A percentile compares a stretch with the other conserved stretches of the same genome.
Conservation (phyloP, 2,329 filamentous ascomycete species). For the Botrytis byssoidea region DNA sequence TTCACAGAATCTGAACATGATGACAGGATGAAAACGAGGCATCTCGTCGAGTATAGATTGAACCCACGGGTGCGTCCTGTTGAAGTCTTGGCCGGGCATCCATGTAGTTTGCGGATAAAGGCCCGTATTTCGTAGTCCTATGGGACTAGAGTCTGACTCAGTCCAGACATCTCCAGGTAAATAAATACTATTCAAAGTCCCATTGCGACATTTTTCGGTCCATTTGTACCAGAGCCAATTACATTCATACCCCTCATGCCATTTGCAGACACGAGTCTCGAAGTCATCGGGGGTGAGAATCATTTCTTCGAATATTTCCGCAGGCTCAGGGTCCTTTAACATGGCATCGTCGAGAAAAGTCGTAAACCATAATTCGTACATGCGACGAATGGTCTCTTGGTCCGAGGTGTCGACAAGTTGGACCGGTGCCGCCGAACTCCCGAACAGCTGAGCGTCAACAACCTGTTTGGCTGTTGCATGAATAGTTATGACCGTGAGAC, state of each 20-base stretch:
- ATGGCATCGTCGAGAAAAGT: not conserved
- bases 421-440: not conserved
- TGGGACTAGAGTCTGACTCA: no score
- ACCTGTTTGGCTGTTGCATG: not conserved
- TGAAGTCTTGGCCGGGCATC: not conserved
- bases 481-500: not conserved
- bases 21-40: not conserved
- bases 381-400: not conserved
- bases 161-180: not conserved
- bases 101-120: accelerated
- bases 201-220: not conserved
- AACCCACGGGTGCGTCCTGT: not conserved
- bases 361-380: not conserved
- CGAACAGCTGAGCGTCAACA: slow-evolving; percentile 1
- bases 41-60: not conserved
- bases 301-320: not conserved
- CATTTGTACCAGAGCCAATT: not conserved
- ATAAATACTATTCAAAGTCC: not conserved
- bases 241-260: not conserved
- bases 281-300: not conserved
- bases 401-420: not conserved
- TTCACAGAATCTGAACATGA: not conserved
- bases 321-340: not conserved
- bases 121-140: no score
- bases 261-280: not conserved